Evolutionary conservation across 331 rosid genomes (phyloP).

Genomic region (Acacia pycnantha): DNA sequence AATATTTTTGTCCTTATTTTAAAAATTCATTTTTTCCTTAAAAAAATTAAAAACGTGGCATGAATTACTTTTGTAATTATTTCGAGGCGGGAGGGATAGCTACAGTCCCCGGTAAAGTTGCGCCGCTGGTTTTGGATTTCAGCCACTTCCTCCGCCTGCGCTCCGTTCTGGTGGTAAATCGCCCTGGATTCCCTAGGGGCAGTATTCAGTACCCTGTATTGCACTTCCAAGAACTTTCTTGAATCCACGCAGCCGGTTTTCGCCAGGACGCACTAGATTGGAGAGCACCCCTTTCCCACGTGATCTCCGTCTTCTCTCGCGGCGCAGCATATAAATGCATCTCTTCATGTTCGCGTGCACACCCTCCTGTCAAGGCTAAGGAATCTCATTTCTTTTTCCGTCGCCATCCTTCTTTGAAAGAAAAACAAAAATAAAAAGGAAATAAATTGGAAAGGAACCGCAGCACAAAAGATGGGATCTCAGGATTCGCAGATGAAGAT

Average conservation of each 20-base stretch:
- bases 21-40: no score
- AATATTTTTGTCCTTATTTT: no score
- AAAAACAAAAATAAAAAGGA: background rate
- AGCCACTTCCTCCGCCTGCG: background rate
- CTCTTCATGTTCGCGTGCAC: background rate
- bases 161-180: background rate
- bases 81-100: background rate
- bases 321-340: background rate
- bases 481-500: constrained; percentile 43
- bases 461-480: constrained; percentile 32
- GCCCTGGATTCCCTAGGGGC: background rate
- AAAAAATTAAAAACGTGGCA: no score
- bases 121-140: constrained; percentile 1
- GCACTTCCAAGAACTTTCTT: background rate
- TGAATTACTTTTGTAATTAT: background rate
- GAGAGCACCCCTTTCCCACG: background rate
- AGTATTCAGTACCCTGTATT: background rate
- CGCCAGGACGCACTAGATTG: background rate
- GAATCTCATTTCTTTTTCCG: background rate
- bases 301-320: background rate
- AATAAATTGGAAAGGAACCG: background rate
- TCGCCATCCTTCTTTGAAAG: background rate
- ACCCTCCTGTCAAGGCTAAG: background rate
- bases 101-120: background rate
- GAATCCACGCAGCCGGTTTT: background rate